Conservation (phyloP, 1,284 basidiomycete species). For the Cystobasidium pallidum region DNA sequence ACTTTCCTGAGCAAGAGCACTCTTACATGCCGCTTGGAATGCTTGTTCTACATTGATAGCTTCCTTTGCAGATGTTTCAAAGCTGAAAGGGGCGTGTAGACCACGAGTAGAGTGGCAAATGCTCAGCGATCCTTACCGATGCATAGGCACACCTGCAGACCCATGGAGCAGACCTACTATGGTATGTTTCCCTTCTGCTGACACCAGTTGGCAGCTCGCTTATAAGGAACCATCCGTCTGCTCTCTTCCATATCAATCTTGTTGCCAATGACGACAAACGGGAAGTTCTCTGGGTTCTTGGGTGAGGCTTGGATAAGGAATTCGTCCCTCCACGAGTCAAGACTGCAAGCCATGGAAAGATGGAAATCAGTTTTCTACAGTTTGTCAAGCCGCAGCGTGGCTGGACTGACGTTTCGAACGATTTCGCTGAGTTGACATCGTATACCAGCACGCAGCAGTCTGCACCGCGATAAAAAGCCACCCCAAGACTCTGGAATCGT, state of each 20-base stretch:
- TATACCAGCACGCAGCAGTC: slow-evolving; percentile 99
- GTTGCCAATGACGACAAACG: slow-evolving; percentile 97
- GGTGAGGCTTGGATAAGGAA: slow-evolving; percentile 98
- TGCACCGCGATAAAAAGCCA: slow-evolving; percentile 98
- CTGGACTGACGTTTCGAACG: slow-evolving; percentile 74
- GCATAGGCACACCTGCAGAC: neutral
- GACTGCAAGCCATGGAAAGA: too few relatives aligned
- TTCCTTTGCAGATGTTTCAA: slow-evolving; percentile 99
- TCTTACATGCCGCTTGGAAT: slow-evolving; percentile 99
- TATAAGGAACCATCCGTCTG: slow-evolving; percentile 98
- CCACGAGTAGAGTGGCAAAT: too few relatives aligned
- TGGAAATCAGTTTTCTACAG: too few relatives aligned
- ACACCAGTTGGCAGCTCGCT: slow-evolving; percentile 99
- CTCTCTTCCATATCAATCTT: slow-evolving; percentile 99
- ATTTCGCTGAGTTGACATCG: slow-evolving; percentile 98
- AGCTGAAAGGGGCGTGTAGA: slow-evolving; percentile 56
- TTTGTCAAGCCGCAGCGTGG: too few relatives aligned
- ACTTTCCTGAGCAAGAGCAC: slow-evolving; percentile 93
- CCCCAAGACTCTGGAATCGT: slow-evolving; percentile 97
- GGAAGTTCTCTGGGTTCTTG: slow-evolving; percentile 98
- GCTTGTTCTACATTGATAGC: slow-evolving; percentile 99
- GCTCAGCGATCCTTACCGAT: neutral
- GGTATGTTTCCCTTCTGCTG: slow-evolving; percentile 99
- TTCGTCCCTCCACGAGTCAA: slow-evolving; percentile 96
- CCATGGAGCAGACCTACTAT: slow-evolving; percentile 60